These are phyloP conservation scores for Metschnikowia proteae DNA, from an alignment of 805 yeast species.

Conservation along the genomic window DNA sequence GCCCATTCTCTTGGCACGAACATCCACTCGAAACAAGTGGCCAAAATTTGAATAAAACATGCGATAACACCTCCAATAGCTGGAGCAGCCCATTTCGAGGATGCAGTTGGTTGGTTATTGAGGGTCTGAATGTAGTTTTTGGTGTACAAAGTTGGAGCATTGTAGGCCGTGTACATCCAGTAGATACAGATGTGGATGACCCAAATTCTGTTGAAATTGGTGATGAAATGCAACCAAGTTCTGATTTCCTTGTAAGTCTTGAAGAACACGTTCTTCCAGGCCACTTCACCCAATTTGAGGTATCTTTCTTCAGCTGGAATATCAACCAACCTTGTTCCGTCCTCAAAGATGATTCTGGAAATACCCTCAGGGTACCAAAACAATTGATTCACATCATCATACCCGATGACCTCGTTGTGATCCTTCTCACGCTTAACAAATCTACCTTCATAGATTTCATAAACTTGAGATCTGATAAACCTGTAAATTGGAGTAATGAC, in stretches of 20 bases:
- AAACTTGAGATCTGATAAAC: slow-evolving; percentile 75
- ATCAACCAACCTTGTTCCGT: slow-evolving; percentile 88
- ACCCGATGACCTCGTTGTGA: slow-evolving; percentile 79
- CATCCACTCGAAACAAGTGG: slow-evolving; percentile 89
- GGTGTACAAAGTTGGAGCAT: slow-evolving; percentile 89
- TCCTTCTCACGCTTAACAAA: slow-evolving; percentile 82
- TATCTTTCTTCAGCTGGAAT: slow-evolving; percentile 88
- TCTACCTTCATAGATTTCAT: slow-evolving; percentile 77
- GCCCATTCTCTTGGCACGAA: slow-evolving; percentile 99
- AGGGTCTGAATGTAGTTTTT: slow-evolving; percentile 76
- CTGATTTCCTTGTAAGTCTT: slow-evolving; percentile 76
- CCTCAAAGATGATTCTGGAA: slow-evolving; percentile 84
- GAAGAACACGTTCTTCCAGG: slow-evolving; percentile 83
- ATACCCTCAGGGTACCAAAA: slow-evolving; percentile 99
- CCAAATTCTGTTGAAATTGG: slow-evolving; percentile 89
- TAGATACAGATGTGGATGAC: slow-evolving; percentile 81
- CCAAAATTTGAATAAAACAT: slow-evolving; percentile 71
- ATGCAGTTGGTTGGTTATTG: slow-evolving; percentile 84
- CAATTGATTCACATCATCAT: slow-evolving; percentile 97
- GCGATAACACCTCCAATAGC: slow-evolving; percentile 94
- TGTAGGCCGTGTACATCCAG: slow-evolving; percentile 95
- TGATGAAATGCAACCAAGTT: slow-evolving; percentile 70
- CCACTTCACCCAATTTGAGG: slow-evolving; percentile 83
- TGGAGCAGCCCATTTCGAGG: slow-evolving; percentile 88
- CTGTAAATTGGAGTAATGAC: slow-evolving; percentile 87